A percentile compares a stretch with the other conserved stretches of the same genome.
Conservation (phyloP, 2,329 filamentous ascomycete genomes). For the Sclerotinia sclerotiorum region DNA sequence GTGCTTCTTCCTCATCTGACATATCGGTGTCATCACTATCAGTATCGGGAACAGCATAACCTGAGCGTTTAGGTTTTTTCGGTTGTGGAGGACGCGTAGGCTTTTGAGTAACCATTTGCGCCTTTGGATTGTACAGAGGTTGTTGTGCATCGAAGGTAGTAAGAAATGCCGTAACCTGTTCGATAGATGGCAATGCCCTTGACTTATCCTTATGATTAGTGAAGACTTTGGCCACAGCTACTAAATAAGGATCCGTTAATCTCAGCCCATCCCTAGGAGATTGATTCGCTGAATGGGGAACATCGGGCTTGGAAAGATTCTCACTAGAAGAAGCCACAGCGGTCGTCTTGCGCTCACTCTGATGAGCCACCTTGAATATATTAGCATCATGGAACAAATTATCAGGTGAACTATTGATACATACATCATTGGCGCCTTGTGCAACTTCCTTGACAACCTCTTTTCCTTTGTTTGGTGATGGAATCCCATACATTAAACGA, state of each 20-base stretch:
- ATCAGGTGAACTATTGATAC: not conserved
- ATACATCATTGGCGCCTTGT: conserved; percentile 4
- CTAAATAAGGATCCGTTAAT: conserved; percentile 25
- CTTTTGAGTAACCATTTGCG: not conserved
- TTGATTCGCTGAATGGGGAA: conserved; percentile 11
- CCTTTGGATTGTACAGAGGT: not conserved
- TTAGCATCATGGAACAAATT: conserved; percentile 9
- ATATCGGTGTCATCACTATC: not conserved
- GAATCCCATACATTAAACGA: not conserved
- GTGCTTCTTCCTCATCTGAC: not conserved
- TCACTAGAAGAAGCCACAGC: conserved; percentile 21
- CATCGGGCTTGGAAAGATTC: conserved; percentile 12
- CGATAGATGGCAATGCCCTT: conserved; percentile 18
- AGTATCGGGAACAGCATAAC: conserved; percentile 3
- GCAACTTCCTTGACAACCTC: not conserved
- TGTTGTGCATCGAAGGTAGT: conserved; percentile 15
- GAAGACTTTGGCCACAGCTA: conserved; percentile 22
- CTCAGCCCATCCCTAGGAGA: conserved; percentile 1
- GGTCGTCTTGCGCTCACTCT: conserved; percentile 6
- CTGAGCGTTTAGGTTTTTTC: not conserved
- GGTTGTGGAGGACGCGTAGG: not conserved
- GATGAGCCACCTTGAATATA: conserved; percentile 6
- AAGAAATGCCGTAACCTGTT: conserved; percentile 23
- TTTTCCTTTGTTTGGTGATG: not conserved
- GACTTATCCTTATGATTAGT: conserved; percentile 18